Base-by-base conservation (phyloP, 768 basidiomycete species). In the Plicaturopsis crispa region DNA sequence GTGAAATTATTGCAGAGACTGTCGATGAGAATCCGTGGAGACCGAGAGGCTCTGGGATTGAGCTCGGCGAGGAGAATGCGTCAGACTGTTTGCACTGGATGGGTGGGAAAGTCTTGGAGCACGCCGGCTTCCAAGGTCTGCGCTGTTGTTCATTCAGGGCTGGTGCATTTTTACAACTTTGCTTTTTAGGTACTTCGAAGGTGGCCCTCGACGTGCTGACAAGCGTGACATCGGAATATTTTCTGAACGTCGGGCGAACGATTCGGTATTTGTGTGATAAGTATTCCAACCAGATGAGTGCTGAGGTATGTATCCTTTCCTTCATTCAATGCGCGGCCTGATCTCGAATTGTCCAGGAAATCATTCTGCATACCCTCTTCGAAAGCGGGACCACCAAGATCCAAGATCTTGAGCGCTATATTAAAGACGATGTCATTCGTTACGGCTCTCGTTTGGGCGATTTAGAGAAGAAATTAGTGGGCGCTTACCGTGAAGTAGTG, bases 41-140 rank as follows among this genome's bases (percentile, higher is more conserved):
- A 43, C 54, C 46, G 32, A 45, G 46, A 14, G 57, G 49, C 42
- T 31, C 10, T 41, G 26, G 44, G 8, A 48, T 73, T 30, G 83
- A 82, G 40, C 55, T 87, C 19, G 84, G 80, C 1, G 70, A 70
- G 42, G 60, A 66, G 40, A 78, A 69, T 41, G 78, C 81, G 6
- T 58, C 63, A 31, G 70, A 77, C 39, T 92, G 82, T 61, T 52
- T 83, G 51, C 65, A 69, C 47, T 89, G 80, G 86, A 74, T 77
- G 71, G 67, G 73, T 17, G 62, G 64, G 38, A 90, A 87, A 63
- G 69, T 94, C 36, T 52, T 96, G 49, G 90, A 94, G 48, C 93
- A 96, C 65, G 70, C 73, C 34, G 92, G 92, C 2, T 96, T 96
- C 52, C 93, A 96, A 69, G 88, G 91, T 84, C 40, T 40, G 78